Percentiles rank a stretch among this genome's conserved stretches.
Conservation (phyloP, 2,329 filamentous ascomycete genomes). For the Byssoonygena ceratinophila region DNA sequence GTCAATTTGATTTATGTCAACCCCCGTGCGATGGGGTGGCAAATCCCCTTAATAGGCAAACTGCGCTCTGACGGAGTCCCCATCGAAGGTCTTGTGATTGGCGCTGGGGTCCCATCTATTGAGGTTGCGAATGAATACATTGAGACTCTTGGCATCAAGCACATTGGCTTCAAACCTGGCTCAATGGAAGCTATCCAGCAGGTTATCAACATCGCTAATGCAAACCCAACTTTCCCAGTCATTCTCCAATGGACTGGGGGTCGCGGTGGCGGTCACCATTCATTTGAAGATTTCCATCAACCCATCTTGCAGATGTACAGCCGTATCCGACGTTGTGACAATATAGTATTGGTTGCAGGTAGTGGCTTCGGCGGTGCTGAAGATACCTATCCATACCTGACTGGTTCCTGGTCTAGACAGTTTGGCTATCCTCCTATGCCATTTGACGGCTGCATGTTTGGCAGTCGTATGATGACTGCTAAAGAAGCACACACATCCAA, state of each 20-base stretch:
- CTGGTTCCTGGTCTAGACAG: conserved; percentile 74
- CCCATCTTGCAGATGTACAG: conserved; percentile 86
- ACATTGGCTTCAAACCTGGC: conserved; percentile 89
- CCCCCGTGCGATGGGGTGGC: conserved; percentile 81
- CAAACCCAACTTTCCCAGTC: conserved; percentile 88
- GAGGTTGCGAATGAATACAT: conserved; percentile 93
- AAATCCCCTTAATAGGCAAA: conserved; percentile 72
- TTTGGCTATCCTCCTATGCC: conserved; percentile 89
- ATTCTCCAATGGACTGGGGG: conserved; percentile 92
- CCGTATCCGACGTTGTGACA: conserved; percentile 71
- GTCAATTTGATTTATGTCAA: conserved; percentile 89
- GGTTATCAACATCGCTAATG: conserved; percentile 85
- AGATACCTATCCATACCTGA: conserved; percentile 86
- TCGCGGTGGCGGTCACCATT: conserved; percentile 87
- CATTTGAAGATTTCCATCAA: conserved; percentile 89
- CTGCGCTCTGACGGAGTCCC: conserved; percentile 76
- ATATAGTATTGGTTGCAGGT: conserved; percentile 79
- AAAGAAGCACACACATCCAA: conserved; percentile 84
- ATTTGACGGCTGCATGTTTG: conserved; percentile 83
- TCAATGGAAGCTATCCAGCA: conserved; percentile 79
- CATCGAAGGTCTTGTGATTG: conserved; percentile 85
- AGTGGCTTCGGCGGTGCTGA: conserved; percentile 85
- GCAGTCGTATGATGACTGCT: conserved; percentile 87
- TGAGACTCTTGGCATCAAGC: conserved; percentile 79
- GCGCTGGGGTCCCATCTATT: conserved; percentile 84